phyloP scores from a whole-genome alignment of 768 basidiomycete genomes.

The Calocybe indica region DNA sequence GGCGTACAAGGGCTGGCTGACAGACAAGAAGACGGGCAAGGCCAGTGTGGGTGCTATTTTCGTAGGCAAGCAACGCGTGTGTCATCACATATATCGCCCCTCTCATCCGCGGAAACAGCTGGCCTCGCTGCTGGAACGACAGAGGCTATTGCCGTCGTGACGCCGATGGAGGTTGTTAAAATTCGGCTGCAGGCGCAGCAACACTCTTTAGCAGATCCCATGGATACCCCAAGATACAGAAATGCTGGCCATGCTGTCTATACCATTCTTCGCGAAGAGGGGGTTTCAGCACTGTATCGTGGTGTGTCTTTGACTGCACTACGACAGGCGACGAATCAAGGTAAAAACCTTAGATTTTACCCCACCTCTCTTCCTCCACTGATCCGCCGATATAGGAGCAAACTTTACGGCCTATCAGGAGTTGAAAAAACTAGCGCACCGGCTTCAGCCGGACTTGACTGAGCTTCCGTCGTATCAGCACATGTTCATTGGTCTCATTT shows the following conservation, averaged over 20 bases:
- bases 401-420: constrained; percentile 99
- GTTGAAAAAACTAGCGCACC: constrained; percentile 79
- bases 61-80: constrained; percentile 50
- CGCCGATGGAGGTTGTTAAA: constrained; percentile 99
- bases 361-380: neutral
- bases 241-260: constrained; percentile 97
- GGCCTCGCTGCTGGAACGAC: constrained; percentile 94
- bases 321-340: constrained; percentile 97
- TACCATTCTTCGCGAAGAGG: constrained; percentile 91
- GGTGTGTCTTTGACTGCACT: constrained; percentile 92
- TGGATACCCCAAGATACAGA: constrained; percentile 89
- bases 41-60: constrained; percentile 80
- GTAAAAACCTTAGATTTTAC: constrained; percentile 27
- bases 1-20: constrained; percentile 81
- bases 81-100: neutral
- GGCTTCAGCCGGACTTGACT: constrained; percentile 67
- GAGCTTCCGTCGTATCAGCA: constrained; percentile 94
- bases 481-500: constrained; percentile 91
- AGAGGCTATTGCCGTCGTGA: constrained; percentile 92
- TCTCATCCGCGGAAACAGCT: constrained; percentile 39
- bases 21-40: constrained; percentile 71
- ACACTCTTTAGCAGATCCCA: constrained; percentile 93
- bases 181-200: constrained; percentile 96
- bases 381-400: constrained; percentile 44
- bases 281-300: constrained; percentile 76